A percentile compares a stretch with the other conserved stretches of the same genome.
phyloP scores from a whole-genome alignment of 1,284 basidiomycete species.

The Phlebopus sp. region DNA sequence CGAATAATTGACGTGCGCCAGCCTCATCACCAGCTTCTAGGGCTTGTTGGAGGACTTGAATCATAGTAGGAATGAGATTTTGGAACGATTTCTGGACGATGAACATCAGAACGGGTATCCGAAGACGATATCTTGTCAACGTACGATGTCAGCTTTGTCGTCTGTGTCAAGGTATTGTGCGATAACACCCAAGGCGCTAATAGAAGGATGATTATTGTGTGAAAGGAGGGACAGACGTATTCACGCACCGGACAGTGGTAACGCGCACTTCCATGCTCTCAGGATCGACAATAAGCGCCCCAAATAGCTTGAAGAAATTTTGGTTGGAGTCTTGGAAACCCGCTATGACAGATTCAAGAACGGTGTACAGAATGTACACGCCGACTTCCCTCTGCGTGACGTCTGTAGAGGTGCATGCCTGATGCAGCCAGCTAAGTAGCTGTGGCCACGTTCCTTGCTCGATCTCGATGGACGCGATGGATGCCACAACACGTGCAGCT shows the following conservation, averaged over 20 bases:
- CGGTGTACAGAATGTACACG: conserved; percentile 87
- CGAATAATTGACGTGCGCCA: conserved; percentile 87
- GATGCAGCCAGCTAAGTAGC: conserved; percentile 86
- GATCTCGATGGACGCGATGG: conserved; percentile 90
- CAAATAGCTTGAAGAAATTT: conserved; percentile 83
- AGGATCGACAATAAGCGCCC: conserved; percentile 77
- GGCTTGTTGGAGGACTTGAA: conserved; percentile 85
- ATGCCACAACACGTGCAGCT: conserved; percentile 88
- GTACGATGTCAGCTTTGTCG: conserved; percentile 84
- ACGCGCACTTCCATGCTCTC: conserved; percentile 91
- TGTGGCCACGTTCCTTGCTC: conserved; percentile 81
- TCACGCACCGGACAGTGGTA: conserved; percentile 76
- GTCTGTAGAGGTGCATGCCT: conserved; percentile 69
- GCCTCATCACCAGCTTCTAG: conserved; percentile 83
- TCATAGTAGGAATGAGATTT: conserved; percentile 84
- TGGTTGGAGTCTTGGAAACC: conserved; percentile 79
- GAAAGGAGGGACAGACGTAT: background rate
- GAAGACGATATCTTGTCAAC: conserved; percentile 26
- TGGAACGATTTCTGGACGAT: conserved; percentile 79
- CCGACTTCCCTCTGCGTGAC: conserved; percentile 87
- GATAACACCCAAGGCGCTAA: conserved; percentile 84
- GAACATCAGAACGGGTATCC: conserved; percentile 1
- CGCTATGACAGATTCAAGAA: conserved; percentile 91
- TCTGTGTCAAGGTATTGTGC: conserved; percentile 91
- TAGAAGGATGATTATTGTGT: conserved; percentile 7